These are phyloP conservation scores for Zelonia costaricensis DNA, from an alignment of 208 protist genomes.

Conservation along the genomic window DNA sequence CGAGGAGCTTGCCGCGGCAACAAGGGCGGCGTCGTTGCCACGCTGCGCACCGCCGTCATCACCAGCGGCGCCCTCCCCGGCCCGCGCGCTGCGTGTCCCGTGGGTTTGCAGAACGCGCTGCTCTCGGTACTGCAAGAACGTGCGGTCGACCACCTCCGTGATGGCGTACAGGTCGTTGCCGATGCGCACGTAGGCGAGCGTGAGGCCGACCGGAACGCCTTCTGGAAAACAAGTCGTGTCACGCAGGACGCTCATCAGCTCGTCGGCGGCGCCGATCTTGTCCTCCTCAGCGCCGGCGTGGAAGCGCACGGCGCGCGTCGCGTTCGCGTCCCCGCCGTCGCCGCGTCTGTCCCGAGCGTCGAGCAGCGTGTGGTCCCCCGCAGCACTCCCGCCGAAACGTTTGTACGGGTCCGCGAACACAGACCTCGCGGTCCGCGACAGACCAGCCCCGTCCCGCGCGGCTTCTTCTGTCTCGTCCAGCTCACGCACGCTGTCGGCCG, in stretches of 20 bases:
- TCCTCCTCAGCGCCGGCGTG: not conserved
- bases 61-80: not conserved
- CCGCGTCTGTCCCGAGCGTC: not conserved
- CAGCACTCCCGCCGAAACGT: not conserved
- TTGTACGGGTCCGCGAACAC: too few species aligned
- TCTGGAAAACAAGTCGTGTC: slow-evolving; percentile 28
- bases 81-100: not conserved
- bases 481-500: not conserved
- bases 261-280: not conserved
- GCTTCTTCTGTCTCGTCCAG: not conserved
- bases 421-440: too few species aligned
- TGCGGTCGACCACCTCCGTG: slow-evolving; percentile 61
- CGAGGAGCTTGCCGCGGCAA: too few species aligned
- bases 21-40: too few species aligned
- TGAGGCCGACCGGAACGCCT: slow-evolving; percentile 47
- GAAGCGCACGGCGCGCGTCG: not conserved
- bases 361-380: too few species aligned
- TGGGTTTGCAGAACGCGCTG: slow-evolving; percentile 38
- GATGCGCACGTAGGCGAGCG: slow-evolving; percentile 62
- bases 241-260: slow-evolving; percentile 26
- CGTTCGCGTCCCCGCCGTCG: not conserved
- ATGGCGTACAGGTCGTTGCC: slow-evolving; percentile 68
- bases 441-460: not conserved
- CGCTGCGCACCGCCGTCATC: too few species aligned
- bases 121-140: slow-evolving; percentile 74